Percentiles rank a stretch among this genome's conserved stretches.
These are phyloP conservation scores for Arabidopsis arenosa DNA, from an alignment of 345 rosid genomes.

Conservation along the genomic window DNA sequence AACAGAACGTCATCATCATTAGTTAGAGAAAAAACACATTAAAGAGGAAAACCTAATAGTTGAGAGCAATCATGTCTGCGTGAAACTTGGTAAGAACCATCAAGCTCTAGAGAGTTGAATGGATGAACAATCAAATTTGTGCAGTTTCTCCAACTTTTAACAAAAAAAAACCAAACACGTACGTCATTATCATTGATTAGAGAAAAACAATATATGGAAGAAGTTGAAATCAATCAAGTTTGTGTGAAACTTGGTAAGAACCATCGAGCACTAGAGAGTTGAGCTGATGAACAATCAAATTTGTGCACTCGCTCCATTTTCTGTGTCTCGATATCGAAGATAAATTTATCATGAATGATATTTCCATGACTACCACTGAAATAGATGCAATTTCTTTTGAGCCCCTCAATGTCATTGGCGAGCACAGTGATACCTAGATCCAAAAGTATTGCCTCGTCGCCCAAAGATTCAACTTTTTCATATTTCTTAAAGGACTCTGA, in stretches of 20 bases:
- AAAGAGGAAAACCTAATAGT: background rate
- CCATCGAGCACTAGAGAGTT: background rate
- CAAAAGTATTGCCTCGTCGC: background rate
- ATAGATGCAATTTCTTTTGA: background rate
- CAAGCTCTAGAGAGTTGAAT: background rate
- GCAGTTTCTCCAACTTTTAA: background rate
- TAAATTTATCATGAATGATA: background rate
- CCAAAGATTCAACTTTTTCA: background rate
- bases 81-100: conserved; percentile 16
- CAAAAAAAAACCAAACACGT: too few species aligned
- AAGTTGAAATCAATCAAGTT: too few species aligned
- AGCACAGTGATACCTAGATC: conserved; percentile 10
- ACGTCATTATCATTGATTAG: too few species aligned
- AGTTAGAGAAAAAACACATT: background rate
- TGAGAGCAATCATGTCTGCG: background rate
- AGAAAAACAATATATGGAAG: too few species aligned
- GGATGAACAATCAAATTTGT: background rate
- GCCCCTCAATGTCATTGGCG: background rate
- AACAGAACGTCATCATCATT: background rate
- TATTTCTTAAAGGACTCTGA: background rate
- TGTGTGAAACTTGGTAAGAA: background rate
- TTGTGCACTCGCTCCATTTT: background rate
- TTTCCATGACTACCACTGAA: background rate
- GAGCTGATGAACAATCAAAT: background rate
- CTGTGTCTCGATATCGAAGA: background rate